Percentiles rank a stretch among this genome's conserved stretches.
phyloP scores from a whole-genome alignment of 495 filamentous ascomycete genomes.

The Neurospora sublineolata region DNA sequence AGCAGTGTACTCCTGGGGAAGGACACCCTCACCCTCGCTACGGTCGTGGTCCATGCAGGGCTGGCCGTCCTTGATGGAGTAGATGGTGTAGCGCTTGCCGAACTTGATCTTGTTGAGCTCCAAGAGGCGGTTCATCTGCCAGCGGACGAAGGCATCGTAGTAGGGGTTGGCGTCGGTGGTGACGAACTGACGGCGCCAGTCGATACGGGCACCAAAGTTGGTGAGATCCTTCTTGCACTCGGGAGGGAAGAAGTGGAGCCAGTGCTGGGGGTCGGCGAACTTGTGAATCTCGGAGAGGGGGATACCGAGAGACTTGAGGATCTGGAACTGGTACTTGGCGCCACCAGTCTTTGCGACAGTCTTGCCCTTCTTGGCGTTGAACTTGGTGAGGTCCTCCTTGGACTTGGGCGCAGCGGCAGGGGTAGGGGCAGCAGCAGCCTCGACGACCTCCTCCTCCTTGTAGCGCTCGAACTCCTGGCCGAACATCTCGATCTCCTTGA shows the following conservation, averaged over 20 bases:
- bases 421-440: conserved; percentile 6
- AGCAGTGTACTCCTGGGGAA: conserved; percentile 83
- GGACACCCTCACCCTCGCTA: conserved; percentile 80
- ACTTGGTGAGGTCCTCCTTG: conserved; percentile 74
- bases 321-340: conserved; percentile 52
- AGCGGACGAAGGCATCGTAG: conserved; percentile 90
- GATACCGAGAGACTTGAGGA: conserved; percentile 61
- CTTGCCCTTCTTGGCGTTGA: conserved; percentile 89
- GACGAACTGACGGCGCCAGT: conserved; percentile 85
- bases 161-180: conserved; percentile 97
- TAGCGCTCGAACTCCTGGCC: conserved; percentile 76
- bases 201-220: conserved; percentile 74
- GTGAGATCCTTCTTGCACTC: conserved; percentile 70
- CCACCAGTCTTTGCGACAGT: conserved; percentile 81
- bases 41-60: conserved; percentile 97
- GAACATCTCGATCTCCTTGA: conserved; percentile 79
- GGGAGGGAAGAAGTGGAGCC: conserved; percentile 68
- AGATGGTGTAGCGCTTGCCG: conserved; percentile 88
- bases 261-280: conserved; percentile 76
- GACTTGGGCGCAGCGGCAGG: conserved; percentile 23
- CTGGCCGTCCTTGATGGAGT: conserved; percentile 93
- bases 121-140: conserved; percentile 92
- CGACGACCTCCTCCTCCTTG: conserved; percentile 43
- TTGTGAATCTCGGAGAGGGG: conserved; percentile 77
- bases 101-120: conserved; percentile 90